Base-by-base conservation (phyloP, 345 rosid genomes). In the Melaleuca alternifolia region DNA sequence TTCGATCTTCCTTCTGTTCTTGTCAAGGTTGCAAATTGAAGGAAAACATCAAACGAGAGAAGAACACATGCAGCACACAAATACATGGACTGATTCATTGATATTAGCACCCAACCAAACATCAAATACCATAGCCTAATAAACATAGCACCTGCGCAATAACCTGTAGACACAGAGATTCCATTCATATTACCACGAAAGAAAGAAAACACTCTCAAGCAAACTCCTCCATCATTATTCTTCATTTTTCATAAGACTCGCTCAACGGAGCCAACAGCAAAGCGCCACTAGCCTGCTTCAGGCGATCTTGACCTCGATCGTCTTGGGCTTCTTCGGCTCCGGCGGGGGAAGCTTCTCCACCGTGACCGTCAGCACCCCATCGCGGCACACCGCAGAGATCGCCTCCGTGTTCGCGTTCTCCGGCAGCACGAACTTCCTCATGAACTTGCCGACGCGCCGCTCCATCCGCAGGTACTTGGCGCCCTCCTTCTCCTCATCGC, bases 271-370 rank as follows among this genome's bases (percentile, higher is more conserved):
- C 4, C 0, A 10, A 24, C 0, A 12, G 20, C 54, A 8, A 5
- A 82, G 2, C 28, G 11, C 33, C 51, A 0, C 30, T 9, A 0
- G 51, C 15, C 61, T 6, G 2, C 23, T 52, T 93, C 88, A 95
- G 41, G 96, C 98, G 84, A 95, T 89, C 88, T 95, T 91, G 13
- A 96, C 99, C 84, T 93, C 91, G n/a, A 96, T 91, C 0, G 93
- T 95, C 92, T 91, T 93, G 0, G 95, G 92, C 86, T 91, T 94
- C 92, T 95, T 94, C 3, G 96, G 98, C 90, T 96, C 94, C 7
- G 99, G 98, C 7, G 99, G 97, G 2, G 99, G 97, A 86, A 92
- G 83, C 85, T 96, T 96, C 93, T 91, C 90, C 23, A 97, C 94
- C 0, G 97, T 95, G 1, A 97, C 97, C 0, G 91, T 93, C 92